Percentiles rank a stretch among this genome's conserved stretches.
Evolutionary conservation across 306 rosid species (phyloP).

Genomic region (Gleditsia sinensis): DNA sequence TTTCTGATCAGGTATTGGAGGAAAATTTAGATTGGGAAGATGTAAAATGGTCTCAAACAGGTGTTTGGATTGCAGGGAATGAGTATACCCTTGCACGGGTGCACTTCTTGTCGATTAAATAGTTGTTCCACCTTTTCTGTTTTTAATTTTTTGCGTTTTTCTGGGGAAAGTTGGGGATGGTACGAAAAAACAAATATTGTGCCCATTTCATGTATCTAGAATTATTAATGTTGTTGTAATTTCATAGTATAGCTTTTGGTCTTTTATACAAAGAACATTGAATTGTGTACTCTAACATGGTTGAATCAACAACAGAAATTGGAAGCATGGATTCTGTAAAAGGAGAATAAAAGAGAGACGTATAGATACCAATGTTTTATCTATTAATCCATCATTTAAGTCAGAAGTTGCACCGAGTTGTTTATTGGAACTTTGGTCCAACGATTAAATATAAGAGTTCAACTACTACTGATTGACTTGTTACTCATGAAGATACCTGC

Average conservation of each 20-base stretch:
- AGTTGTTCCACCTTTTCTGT: neutral
- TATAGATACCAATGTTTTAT: too few relatives aligned
- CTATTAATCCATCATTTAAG: too few relatives aligned
- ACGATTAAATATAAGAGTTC: too few relatives aligned
- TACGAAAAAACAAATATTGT: neutral
- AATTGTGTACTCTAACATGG: neutral
- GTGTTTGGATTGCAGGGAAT: conserved; percentile 92
- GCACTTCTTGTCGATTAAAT: conserved; percentile 80
- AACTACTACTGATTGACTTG: too few relatives aligned
- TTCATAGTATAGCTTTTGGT: neutral
- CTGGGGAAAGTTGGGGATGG: neutral
- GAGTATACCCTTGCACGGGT: conserved; percentile 88
- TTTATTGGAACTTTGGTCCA: conserved; percentile 1
- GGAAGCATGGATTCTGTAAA: neutral
- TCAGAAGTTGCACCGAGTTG: too few relatives aligned
- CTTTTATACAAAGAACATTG: neutral
- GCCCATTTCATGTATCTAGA: neutral
- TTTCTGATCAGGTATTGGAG: conserved; percentile 69
- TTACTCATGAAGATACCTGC: too few relatives aligned
- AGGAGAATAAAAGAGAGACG: neutral
- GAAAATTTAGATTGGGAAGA: conserved; percentile 95
- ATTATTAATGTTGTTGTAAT: neutral
- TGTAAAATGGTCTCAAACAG: conserved; percentile 96
- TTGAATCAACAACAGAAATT: neutral
- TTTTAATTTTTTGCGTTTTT: neutral